Base-by-base conservation (phyloP, 257 asterid genomes). In the Pogostemon cablin region DNA sequence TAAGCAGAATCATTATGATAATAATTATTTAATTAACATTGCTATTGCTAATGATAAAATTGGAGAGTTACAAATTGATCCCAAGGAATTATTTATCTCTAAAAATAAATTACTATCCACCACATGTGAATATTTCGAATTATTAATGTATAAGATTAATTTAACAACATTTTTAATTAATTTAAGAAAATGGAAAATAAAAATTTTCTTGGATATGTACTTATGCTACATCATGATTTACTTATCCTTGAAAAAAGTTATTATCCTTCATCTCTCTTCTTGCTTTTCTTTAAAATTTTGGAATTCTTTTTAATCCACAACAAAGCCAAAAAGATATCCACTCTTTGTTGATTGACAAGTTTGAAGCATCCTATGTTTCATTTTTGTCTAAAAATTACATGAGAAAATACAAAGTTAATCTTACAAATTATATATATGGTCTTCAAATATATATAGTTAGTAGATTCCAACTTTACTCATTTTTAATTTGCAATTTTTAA, bases 361-460 rank as follows among this genome's bases (percentile, higher is more conserved):
- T 68, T 73, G 75, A 68, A 50, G 82, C 53, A 74, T 79, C 83
- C 83, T 79, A 74, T 79, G 83, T 62, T 47, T 39, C n/a, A 15
- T 11, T 64, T 25, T 25, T 25, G 32, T 25, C 32, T 25, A 1
- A 25, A 25, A 25, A 25, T 25, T 25, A 25, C 1, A 25, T 25
- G 32, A 25, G 32, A 25, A 25, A 25, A 25, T 25, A 25, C 32
- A 1, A 25, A 25, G 1, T 25, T 25, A 25, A 25, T 25, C 32
- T 25, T 25, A 25, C 32, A 25, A 25, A 25, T 25, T 25, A 25
- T 25, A 25, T 25, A 25, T 25, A 25, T 25, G 32, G 32, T 25
- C 32, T 25, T 25, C 32, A 25, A 25, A 25, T 15, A 25, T 25
- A 25, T 25, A 25, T 25, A 25, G 32, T 25, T 25, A 25, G 32